Evolutionary conservation across 805 yeast species (phyloP), one percentile per base, ranked within the genome.

Genomic region (Candida montana): DNA sequence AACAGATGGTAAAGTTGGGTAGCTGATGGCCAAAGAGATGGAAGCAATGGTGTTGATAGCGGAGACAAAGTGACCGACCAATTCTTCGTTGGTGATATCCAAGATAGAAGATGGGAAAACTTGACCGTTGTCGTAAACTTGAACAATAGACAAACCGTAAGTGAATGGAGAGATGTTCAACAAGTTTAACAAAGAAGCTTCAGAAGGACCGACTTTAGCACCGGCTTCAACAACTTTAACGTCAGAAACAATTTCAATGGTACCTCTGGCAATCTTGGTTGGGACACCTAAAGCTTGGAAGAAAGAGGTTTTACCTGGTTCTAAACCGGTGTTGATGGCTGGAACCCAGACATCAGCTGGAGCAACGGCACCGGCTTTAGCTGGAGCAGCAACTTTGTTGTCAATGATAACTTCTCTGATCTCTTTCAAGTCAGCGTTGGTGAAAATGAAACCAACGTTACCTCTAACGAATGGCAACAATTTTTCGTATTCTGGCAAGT

Each of bases 211-310:
- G 65, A 93, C 99, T 75, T 76, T 87, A 68, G 67, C 65, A 65
- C 87, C 86, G 53, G 83, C 81, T 53, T 75, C 80, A 66, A 90
- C 95, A 69, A 93, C 96, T 79, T 86, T 86, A 65, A 93, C 95
- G 68, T 93, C 99, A 62, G 84, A 74, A 72, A 88, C 89, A 75
- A 93, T 93, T 79, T 93, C 99, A 83, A 93, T 93, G 77, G 96
- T 89, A 93, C 99, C 99, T 86, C 99, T 90, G 75, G 96, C 93
- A 89, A 93, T 93, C 95, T 93, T 93, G 87, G 99, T 93, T 82
- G 99, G 99, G 65, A 93, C 96, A 87, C 98, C 98, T 66, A 93
- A 83, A 69, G 99, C 99, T 83, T 93, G 99, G 98, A 93, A 93
- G 95, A 93, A 93, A 69, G 99, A 93, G 67, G 99, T 93, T 88